These are phyloP conservation scores for Solanum boliviense DNA, from an alignment of 257 asterid genomes.

Conservation along the genomic window DNA sequence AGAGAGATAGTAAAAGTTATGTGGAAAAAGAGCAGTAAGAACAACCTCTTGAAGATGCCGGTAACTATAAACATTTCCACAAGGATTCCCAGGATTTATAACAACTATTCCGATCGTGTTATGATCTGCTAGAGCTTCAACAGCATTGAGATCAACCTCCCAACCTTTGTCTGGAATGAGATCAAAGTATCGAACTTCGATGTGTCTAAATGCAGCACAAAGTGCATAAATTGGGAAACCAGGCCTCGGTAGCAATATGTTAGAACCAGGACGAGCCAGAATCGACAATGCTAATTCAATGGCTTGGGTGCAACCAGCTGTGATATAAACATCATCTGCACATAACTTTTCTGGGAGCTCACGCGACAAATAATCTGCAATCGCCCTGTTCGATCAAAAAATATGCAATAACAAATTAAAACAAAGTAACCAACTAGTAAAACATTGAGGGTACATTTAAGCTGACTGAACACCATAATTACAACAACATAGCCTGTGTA, in stretches of 20 bases:
- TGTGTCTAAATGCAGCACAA: constrained; percentile 48
- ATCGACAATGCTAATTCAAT: constrained; percentile 56
- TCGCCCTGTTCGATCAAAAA: constrained; percentile 36
- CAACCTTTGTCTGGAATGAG: constrained; percentile 52
- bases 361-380: constrained; percentile 62
- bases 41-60: constrained; percentile 64
- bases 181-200: constrained; percentile 57
- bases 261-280: constrained; percentile 61
- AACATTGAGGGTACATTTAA: neutral
- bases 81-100: constrained; percentile 90
- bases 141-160: constrained; percentile 63
- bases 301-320: constrained; percentile 87
- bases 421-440: neutral
- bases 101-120: constrained; percentile 68
- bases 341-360: constrained; percentile 53
- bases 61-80: constrained; percentile 67
- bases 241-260: constrained; percentile 72
- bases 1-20: neutral
- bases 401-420: neutral
- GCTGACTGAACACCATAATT: neutral
- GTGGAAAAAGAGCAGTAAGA: neutral
- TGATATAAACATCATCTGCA: constrained; percentile 57
- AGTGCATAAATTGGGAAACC: constrained; percentile 79
- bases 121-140: constrained; percentile 60
- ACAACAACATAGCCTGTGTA: neutral